phyloP scores from a whole-genome alignment of 2,329 filamentous ascomycete species.

The Aspergillus floridensis region DNA sequence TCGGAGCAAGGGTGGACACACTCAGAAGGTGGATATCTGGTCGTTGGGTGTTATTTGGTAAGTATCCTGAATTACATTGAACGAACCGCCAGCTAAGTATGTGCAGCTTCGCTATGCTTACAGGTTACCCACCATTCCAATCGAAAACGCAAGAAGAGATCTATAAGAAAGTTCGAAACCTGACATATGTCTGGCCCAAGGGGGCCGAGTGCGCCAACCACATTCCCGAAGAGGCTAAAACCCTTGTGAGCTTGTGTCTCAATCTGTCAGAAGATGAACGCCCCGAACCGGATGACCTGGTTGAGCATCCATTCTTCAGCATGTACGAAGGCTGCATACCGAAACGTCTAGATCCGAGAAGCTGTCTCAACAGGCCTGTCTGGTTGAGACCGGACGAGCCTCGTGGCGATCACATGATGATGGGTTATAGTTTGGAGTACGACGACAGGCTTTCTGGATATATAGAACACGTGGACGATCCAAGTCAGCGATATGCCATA shows the following conservation, averaged over 20 bases:
- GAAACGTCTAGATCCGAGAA: slow-evolving; percentile 40
- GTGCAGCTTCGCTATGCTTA: slow-evolving; percentile 84
- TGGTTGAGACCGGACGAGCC: slow-evolving; percentile 47
- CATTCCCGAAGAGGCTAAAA: slow-evolving; percentile 50
- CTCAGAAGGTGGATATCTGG: slow-evolving; percentile 98
- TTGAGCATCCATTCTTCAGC: slow-evolving; percentile 51
- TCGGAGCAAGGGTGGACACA: slow-evolving; percentile 90
- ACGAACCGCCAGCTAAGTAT: slow-evolving; percentile 20
- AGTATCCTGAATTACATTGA: slow-evolving; percentile 30
- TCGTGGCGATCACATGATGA: slow-evolving; percentile 45
- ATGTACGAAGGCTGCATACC: slow-evolving; percentile 51
- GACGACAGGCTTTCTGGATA: slow-evolving; percentile 38
- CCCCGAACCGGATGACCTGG: slow-evolving; percentile 50
- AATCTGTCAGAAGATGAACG: slow-evolving; percentile 49
- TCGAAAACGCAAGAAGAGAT: slow-evolving; percentile 60
- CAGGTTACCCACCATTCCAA: slow-evolving; percentile 94
- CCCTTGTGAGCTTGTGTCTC: slow-evolving; percentile 47
- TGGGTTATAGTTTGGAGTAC: slow-evolving; percentile 45
- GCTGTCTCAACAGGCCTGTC: slow-evolving; percentile 38
- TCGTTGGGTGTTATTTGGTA: slow-evolving; percentile 95
- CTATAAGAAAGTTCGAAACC: slow-evolving; percentile 48
- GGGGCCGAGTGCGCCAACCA: slow-evolving; percentile 44
- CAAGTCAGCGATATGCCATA: slow-evolving; percentile 37
- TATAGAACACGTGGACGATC: slow-evolving; percentile 36
- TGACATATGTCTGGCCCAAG: slow-evolving; percentile 51